Conservation (phyloP, 345 rosid genomes). For the Noccaea caerulescens region DNA sequence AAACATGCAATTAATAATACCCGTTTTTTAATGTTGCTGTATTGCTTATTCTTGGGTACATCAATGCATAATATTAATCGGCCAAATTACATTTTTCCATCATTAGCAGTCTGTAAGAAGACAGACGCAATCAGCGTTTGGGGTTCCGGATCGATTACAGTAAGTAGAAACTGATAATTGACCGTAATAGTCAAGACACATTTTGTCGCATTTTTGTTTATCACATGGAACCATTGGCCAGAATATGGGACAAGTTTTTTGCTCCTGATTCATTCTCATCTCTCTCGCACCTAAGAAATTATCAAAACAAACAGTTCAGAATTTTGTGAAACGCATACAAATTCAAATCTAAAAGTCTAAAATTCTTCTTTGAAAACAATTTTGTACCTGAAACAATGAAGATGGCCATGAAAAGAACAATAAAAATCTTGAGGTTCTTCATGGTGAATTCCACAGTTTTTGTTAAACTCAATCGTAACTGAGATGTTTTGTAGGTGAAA, state of each 20-base stretch:
- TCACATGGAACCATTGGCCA: slow-evolving; percentile 44
- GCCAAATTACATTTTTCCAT: neutral
- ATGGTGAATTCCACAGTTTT: slow-evolving; percentile 15
- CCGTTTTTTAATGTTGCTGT: neutral
- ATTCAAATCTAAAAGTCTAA: neutral
- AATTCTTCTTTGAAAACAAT: neutral
- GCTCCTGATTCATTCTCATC: slow-evolving; percentile 18
- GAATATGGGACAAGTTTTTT: neutral
- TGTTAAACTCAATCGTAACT: neutral
- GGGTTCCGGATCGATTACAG: slow-evolving; percentile 13
- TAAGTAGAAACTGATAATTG: slow-evolving; percentile 9
- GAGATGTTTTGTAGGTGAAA: neutral
- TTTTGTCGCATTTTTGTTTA: slow-evolving; percentile 16
- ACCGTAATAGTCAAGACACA: slow-evolving; percentile 35
- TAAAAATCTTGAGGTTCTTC: slow-evolving; percentile 20
- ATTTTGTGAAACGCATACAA: neutral
- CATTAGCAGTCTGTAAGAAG: slow-evolving; percentile 19
- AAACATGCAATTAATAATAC: neutral
- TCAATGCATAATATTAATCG: neutral
- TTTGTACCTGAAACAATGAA: slow-evolving; percentile 37
- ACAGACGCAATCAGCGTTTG: slow-evolving; percentile 38
- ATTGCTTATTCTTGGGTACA: neutral
- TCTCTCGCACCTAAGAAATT: slow-evolving; percentile 37
- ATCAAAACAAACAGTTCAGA: neutral
- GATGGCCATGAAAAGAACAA: slow-evolving; percentile 34